Conservation (phyloP, 768 basidiomycete species). For the Chalciporus chontae region DNA sequence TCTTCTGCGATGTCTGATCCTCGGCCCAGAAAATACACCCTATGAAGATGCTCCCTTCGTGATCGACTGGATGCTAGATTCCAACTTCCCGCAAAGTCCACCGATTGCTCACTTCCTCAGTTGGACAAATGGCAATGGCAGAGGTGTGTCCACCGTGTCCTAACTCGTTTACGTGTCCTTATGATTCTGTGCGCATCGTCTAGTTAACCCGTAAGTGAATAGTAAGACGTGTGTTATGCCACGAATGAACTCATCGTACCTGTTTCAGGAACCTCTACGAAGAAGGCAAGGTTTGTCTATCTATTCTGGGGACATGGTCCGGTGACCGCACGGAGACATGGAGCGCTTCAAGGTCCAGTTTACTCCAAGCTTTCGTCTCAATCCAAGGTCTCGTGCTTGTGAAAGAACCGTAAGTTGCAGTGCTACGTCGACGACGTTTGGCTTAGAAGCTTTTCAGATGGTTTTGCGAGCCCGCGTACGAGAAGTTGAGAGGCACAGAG, state of each 20-base stretch:
- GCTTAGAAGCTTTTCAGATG: constrained; percentile 43
- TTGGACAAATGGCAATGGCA: constrained; percentile 92
- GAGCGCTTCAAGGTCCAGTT: constrained; percentile 78
- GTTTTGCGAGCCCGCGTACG: constrained; percentile 93
- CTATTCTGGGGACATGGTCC: constrained; percentile 88
- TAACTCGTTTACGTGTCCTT: not conserved
- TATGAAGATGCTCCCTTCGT: constrained; percentile 94
- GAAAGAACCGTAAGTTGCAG: constrained; percentile 74
- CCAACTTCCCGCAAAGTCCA: constrained; percentile 77
- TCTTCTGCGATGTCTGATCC: constrained; percentile 81
- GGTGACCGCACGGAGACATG: constrained; percentile 88
- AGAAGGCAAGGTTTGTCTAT: constrained; percentile 92
- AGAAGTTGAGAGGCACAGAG: constrained; percentile 85
- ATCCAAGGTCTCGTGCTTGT: constrained; percentile 93
- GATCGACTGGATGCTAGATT: constrained; percentile 90
- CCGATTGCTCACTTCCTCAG: constrained; percentile 88
- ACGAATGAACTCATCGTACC: constrained; percentile 1
- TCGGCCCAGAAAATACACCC: constrained; percentile 93
- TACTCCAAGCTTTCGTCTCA: constrained; percentile 89
- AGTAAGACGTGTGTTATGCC: not conserved
- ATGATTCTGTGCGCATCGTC: not conserved
- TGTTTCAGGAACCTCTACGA: constrained; percentile 78
- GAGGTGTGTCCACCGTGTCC: constrained; percentile 34
- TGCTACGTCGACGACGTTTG: not conserved
- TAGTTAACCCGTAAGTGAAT: constrained; percentile 69